Evolutionary conservation across 2,329 filamentous ascomycete species (phyloP).

Genomic region (Talaromyces sp.): DNA sequence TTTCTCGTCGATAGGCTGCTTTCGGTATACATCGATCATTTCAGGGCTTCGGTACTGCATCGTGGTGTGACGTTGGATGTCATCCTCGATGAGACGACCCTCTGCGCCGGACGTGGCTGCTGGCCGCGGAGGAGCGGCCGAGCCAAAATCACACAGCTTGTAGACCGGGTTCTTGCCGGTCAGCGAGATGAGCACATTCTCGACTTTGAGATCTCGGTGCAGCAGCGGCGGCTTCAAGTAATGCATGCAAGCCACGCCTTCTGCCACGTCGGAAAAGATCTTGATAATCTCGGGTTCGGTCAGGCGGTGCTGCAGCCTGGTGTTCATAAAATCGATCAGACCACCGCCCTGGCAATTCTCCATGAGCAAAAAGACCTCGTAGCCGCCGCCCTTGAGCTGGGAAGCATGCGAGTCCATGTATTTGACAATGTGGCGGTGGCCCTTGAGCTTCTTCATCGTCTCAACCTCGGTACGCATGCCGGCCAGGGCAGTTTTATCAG

Average conservation of each 20-base stretch:
- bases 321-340: conserved; percentile 99
- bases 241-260: conserved; percentile 98
- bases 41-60: conserved; percentile 96
- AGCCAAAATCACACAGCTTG: conserved; percentile 98
- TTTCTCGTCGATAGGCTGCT: conserved; percentile 96
- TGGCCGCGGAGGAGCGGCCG: conserved; percentile 73
- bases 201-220: conserved; percentile 93
- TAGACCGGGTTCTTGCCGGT: conserved; percentile 64
- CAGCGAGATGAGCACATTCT: conserved; percentile 86
- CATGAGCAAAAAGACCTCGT: conserved; percentile 98
- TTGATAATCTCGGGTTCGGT: conserved; percentile 96
- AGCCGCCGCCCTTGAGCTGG: conserved; percentile 84
- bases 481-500: conserved; percentile 88
- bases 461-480: conserved; percentile 98
- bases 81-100: conserved; percentile 89
- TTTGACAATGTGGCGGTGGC: conserved; percentile 90
- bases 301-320: conserved; percentile 86
- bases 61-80: conserved; percentile 94
- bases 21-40: conserved; percentile 97
- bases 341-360: conserved; percentile 94
- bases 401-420: conserved; percentile 99
- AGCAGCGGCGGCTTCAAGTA: conserved; percentile 91
- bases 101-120: conserved; percentile 83
- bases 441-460: conserved; percentile 99
- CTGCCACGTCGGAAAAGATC: conserved; percentile 93